Evolutionary conservation across 2,329 filamentous ascomycete species (phyloP).

Genomic region (Cladosporium velox): DNA sequence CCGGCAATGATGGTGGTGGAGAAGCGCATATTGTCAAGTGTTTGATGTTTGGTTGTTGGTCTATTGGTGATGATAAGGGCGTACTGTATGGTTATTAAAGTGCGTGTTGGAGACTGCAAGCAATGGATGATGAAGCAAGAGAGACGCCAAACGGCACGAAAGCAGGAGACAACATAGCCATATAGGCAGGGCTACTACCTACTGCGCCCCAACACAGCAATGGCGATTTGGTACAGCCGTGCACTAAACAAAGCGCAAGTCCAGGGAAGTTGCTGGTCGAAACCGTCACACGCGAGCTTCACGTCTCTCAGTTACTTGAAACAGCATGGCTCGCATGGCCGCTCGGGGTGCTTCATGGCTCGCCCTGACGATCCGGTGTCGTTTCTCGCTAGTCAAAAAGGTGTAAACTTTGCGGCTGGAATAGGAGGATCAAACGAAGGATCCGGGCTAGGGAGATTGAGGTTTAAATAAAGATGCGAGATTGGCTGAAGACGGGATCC

Average conservation of each 20-base stretch:
- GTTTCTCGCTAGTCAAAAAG: neutral
- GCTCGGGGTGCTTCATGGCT: neutral
- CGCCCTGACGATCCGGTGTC: neutral
- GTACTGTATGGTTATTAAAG: neutral
- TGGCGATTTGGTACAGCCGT: neutral
- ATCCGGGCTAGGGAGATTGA: neutral
- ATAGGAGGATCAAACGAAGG: neutral
- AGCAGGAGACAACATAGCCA: neutral
- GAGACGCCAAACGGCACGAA: neutral
- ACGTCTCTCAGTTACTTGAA: neutral
- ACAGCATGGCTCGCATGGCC: constrained; percentile 4
- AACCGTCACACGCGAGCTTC: neutral
- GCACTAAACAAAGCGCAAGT: neutral
- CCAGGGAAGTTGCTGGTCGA: too few relatives aligned
- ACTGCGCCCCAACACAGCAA: neutral
- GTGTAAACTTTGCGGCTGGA: neutral
- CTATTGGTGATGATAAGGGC: neutral
- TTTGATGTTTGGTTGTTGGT: neutral
- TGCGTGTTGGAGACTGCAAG: neutral
- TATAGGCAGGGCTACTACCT: neutral
- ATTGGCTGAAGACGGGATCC: neutral
- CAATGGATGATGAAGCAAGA: neutral
- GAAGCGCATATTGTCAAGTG: neutral
- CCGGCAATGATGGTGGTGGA: neutral
- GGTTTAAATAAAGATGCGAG: neutral